Base-by-base conservation (phyloP, 805 yeast species). In the Brettanomyces anomalus region DNA sequence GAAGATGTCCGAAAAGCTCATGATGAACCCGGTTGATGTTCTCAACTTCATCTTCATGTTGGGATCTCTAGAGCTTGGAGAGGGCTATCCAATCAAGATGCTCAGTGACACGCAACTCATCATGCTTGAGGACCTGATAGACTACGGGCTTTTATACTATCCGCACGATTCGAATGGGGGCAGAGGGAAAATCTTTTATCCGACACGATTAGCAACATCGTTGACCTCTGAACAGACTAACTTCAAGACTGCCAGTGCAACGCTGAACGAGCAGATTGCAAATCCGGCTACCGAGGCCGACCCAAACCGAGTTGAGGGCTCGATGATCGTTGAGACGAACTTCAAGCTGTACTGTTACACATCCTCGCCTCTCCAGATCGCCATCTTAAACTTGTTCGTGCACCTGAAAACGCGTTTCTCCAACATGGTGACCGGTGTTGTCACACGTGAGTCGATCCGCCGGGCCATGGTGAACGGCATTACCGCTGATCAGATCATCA, bases 21-120 rank as follows among this genome's bases (percentile, higher is more conserved):
- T 85, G 55, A 86, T 89, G 95, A 95, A 93, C 62, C 88, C 96
- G 0, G 97, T 93, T 16, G 98, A 93, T 55, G 95, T 93, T 32
- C 69, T 93, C 37, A 89, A 90, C 61, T 93, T 93, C 61, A 82
- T 93, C 11, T 93, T 93, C 65, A 81, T 90, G 77, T 67, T 93
- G 36, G 97, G 97, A 5, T 85, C 96, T 2, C 67, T 93, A 41
- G 97, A 93, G 56, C 67, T 90, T 20, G 97, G 98, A 2, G 80
- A 82, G 50, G 88, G 87, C 28, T 90, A 93, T 56, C 76, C 87
- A 0, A 72, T 81, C 2, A 65, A 76, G 3, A 77, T 81, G 39
- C 62, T 93, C 36, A 79, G 84, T 44, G 81, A 75, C 17, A 88
- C 97, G 0, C 97, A 93, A 60, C 62, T 78, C 36, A 77, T 79